phyloP scores from a whole-genome alignment of 768 basidiomycete species.

The Termitomyces sp. region DNA sequence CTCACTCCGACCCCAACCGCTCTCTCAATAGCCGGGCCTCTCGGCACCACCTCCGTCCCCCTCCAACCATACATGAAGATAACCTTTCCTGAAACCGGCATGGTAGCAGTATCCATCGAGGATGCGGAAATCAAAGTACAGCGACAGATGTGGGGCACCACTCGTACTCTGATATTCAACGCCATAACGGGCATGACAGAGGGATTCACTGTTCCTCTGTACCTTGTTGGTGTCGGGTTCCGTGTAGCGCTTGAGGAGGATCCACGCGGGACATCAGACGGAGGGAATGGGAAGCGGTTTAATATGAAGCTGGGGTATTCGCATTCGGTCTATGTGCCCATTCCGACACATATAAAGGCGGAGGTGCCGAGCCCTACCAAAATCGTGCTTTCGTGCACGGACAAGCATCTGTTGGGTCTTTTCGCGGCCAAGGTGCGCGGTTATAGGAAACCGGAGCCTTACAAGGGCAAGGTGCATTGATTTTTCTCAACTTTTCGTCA shows the following conservation, averaged over 20 bases:
- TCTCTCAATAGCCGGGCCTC: slow-evolving; percentile 38
- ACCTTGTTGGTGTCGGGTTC: slow-evolving; percentile 94
- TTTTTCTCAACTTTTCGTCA: neutral
- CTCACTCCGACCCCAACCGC: slow-evolving; percentile 33
- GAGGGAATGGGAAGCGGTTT: slow-evolving; percentile 59
- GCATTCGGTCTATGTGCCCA: slow-evolving; percentile 76
- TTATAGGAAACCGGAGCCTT: slow-evolving; percentile 90
- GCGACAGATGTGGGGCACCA: slow-evolving; percentile 93
- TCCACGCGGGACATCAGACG: slow-evolving; percentile 53
- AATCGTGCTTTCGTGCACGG: slow-evolving; percentile 74
- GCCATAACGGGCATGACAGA: slow-evolving; percentile 87
- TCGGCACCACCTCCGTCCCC: slow-evolving; percentile 41
- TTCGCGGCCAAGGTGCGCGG: slow-evolving; percentile 84
- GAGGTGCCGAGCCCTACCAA: slow-evolving; percentile 80
- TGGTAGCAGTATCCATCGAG: slow-evolving; percentile 49
- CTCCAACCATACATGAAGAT: slow-evolving; percentile 43
- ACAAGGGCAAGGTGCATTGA: slow-evolving; percentile 87
- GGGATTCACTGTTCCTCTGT: slow-evolving; percentile 79
- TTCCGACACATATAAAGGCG: slow-evolving; percentile 77
- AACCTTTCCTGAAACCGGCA: slow-evolving; percentile 30
- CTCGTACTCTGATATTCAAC: slow-evolving; percentile 83
- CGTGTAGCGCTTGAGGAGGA: slow-evolving; percentile 82
- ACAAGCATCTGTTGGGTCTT: slow-evolving; percentile 83
- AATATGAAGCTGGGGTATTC: slow-evolving; percentile 93
- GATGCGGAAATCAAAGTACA: slow-evolving; percentile 69